Evolutionary conservation across 2,329 filamentous ascomycete genomes (phyloP).

Genomic region (Macrophomina pseudophaseolina): DNA sequence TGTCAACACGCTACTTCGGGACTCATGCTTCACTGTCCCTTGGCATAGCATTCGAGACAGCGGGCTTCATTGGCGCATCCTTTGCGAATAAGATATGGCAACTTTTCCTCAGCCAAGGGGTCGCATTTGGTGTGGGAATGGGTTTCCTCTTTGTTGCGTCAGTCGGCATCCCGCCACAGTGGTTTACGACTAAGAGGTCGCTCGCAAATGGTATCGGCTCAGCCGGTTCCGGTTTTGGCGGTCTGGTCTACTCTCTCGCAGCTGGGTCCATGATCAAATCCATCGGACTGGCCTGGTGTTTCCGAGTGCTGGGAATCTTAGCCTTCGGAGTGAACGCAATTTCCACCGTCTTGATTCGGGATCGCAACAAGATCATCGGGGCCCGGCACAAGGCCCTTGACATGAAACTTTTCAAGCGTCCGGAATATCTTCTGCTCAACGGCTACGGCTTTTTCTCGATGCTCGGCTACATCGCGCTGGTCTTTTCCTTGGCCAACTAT

Average conservation of each 20-base stretch:
- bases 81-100: slow-evolving; percentile 42
- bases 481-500: slow-evolving; percentile 51
- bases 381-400: slow-evolving; percentile 33
- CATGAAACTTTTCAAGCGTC: slow-evolving; percentile 38
- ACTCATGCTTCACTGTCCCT: background rate
- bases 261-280: slow-evolving; percentile 38
- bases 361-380: slow-evolving; percentile 40
- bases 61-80: slow-evolving; percentile 31
- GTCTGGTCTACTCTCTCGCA: slow-evolving; percentile 35
- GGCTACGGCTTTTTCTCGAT: slow-evolving; percentile 49
- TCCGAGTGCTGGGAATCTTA: slow-evolving; percentile 39
- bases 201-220: slow-evolving; percentile 44
- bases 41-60: slow-evolving; percentile 29
- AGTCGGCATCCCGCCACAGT: slow-evolving; percentile 43
- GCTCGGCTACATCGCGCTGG: slow-evolving; percentile 50
- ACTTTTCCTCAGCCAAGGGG: slow-evolving; percentile 39
- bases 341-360: slow-evolving; percentile 35
- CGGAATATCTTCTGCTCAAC: slow-evolving; percentile 40
- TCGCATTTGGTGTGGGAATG: slow-evolving; percentile 43
- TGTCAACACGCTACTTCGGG: slow-evolving; percentile 16
- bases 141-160: slow-evolving; percentile 43
- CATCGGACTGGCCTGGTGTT: slow-evolving; percentile 36
- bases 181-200: slow-evolving; percentile 42
- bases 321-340: slow-evolving; percentile 32
- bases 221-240: slow-evolving; percentile 43